Evolutionary conservation across 208 protist species (phyloP), one percentile per base, ranked within the genome.

Genomic region (Leishmania gerbilli): DNA sequence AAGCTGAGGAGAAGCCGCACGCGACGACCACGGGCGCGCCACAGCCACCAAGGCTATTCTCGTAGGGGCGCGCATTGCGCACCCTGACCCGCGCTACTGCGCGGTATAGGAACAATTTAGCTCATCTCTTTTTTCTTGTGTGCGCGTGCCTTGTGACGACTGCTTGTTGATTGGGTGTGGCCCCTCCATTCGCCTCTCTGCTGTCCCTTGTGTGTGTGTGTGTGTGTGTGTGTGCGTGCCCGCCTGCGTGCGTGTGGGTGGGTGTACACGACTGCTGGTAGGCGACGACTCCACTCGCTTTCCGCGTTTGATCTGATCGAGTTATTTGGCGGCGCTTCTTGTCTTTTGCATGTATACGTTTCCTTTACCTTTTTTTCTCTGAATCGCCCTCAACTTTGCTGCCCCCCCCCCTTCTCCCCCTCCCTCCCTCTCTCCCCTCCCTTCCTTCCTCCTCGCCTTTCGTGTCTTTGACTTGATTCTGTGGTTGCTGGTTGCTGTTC

Each of bases 31-130:
- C 24, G 51, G 79, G 42, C 55, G 65, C 47, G 74, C 75, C 62
- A 71, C 72, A 51, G 75, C 87, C 58, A 49, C 81, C 77, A 60
- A 84, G 79, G 64, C 72, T 88, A 56, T 80, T 86, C 69, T 77
- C 79, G 11, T 81, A 82, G 53, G 17, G 40, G 40, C 9, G 19
- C 27, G n/a, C 45, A 31, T 17, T 31, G 34, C 71, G 7, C 51
- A 2, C 4, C 6, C 68, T 47, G 4, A 37, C 45, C 11, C 24
- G 45, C 11, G 21, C n/a, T 49, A 9, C 27, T 31, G 68, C 45
- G 42, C n/a, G 42, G 45, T 55, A 9, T 55, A 19, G 68, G 7
- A 1, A 19, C 13, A 21, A 53, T 17, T 5, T 31, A n/a, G 45
- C 24, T 49, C 68, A 31, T 34, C 24, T 47, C 19, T 53, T 74